Conservation (phyloP, 1,284 basidiomycete species). For the Apiotrichum brassicae region DNA sequence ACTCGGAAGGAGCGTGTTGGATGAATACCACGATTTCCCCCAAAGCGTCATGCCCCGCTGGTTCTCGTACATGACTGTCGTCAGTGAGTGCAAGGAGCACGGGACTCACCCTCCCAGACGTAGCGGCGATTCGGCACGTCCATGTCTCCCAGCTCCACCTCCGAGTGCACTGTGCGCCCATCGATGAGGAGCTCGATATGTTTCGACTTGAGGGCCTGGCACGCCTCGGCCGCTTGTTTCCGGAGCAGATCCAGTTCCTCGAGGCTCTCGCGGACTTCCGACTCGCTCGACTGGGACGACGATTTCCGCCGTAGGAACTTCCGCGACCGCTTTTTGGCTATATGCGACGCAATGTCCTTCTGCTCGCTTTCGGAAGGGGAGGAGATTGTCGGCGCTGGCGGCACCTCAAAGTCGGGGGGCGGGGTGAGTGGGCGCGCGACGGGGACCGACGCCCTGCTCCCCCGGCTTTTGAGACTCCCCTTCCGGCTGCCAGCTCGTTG, state of each 20-base stretch:
- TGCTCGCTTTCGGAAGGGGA: neutral
- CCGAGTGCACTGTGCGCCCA: conserved; percentile 5
- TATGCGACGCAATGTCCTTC: neutral
- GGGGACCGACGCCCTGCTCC: too few species aligned
- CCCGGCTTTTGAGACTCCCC: too few species aligned
- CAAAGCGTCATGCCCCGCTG: conserved; percentile 43
- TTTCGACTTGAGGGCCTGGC: neutral
- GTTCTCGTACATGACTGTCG: conserved; percentile 46
- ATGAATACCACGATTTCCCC: conserved; percentile 44
- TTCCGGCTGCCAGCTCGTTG: too few species aligned
- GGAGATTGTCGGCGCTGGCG: neutral
- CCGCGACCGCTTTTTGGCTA: conserved; percentile 1
- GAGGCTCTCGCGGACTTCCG: neutral
- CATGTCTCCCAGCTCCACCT: neutral
- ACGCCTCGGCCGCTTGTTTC: neutral
- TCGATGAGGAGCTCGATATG: conserved; percentile 8
- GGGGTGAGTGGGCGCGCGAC: neutral
- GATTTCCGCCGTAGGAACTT: neutral
- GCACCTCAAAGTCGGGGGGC: neutral
- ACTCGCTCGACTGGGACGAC: neutral
- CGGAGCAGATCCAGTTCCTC: neutral
- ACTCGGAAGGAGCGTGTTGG: conserved; percentile 35
- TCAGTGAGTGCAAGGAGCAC: neutral
- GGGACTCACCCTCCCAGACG: conserved; percentile 61
- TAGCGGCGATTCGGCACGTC: conserved; percentile 44